A percentile compares a stretch with the other conserved stretches of the same genome.
Conservation (phyloP, 2,329 filamentous ascomycete genomes). For the Bretziella fagacearum region DNA sequence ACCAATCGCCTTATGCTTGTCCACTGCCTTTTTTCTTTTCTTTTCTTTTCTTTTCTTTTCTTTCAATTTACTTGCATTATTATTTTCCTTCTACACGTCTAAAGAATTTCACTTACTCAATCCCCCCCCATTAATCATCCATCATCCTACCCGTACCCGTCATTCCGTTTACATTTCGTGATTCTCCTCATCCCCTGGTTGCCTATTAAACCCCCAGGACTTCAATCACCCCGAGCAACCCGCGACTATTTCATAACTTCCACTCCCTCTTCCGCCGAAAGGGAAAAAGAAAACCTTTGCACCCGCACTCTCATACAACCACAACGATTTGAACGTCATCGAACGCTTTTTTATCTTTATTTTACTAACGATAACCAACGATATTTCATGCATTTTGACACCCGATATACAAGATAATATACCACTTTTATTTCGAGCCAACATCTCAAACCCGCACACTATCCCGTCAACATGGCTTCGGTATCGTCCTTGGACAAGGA, state of each 20-base stretch:
- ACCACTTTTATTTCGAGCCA: neutral
- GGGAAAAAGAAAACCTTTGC: too few relatives aligned
- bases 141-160: too few relatives aligned
- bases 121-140: too few relatives aligned
- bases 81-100: too few relatives aligned
- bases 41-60: too few relatives aligned
- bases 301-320: too few relatives aligned
- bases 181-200: neutral
- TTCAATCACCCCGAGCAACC: slow-evolving; percentile 5
- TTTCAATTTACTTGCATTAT: too few relatives aligned
- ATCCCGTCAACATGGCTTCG: slow-evolving; percentile 53
- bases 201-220: slow-evolving; percentile 7
- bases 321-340: neutral
- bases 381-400: neutral
- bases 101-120: too few relatives aligned
- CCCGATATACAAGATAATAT: neutral
- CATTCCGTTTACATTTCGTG: too few relatives aligned
- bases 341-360: neutral
- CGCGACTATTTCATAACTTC: neutral
- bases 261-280: neutral
- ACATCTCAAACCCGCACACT: neutral
- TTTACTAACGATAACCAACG: neutral
- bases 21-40: too few relatives aligned
- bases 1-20: too few relatives aligned
- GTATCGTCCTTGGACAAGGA: slow-evolving; percentile 90